Evolutionary conservation across 306 rosid genomes (phyloP).

Genomic region (Carpinus fangiana): DNA sequence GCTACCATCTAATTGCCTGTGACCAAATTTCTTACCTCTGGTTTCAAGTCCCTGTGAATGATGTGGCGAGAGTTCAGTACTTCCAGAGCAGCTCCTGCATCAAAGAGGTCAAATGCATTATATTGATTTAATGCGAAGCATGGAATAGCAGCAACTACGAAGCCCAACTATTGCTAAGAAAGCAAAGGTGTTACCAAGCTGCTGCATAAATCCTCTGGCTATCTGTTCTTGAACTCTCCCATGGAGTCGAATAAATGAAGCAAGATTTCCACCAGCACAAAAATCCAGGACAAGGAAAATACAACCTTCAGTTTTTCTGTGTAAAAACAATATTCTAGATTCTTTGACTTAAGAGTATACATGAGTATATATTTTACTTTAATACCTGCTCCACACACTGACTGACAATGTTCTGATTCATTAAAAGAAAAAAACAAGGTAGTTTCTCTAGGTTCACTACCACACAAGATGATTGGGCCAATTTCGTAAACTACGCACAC

Average conservation of each 20-base stretch:
- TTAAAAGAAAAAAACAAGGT: not conserved
- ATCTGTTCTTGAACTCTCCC: constrained; percentile 53
- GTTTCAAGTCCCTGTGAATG: constrained; percentile 68
- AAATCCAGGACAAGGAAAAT: constrained; percentile 54
- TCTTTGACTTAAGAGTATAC: not conserved
- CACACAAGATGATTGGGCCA: not conserved
- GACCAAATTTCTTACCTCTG: constrained; percentile 40
- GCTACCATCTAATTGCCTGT: not conserved
- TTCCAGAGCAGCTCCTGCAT: constrained; percentile 53
- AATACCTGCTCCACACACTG: too few species aligned
- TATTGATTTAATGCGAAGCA: not conserved
- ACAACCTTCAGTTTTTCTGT: constrained; percentile 29
- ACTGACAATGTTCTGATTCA: too few species aligned
- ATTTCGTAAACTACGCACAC: not conserved
- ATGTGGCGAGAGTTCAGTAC: constrained; percentile 39
- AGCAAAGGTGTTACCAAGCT: constrained; percentile 49
- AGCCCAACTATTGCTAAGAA: constrained; percentile 1
- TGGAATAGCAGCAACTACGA: not conserved
- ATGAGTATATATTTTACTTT: not conserved
- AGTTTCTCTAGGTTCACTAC: not conserved
- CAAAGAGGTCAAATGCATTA: not conserved
- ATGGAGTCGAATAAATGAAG: constrained; percentile 51
- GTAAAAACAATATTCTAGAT: not conserved
- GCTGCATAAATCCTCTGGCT: constrained; percentile 60
- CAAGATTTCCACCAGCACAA: constrained; percentile 61